Conservation (phyloP, 805 yeast species). For the Candida hispaniensis region DNA sequence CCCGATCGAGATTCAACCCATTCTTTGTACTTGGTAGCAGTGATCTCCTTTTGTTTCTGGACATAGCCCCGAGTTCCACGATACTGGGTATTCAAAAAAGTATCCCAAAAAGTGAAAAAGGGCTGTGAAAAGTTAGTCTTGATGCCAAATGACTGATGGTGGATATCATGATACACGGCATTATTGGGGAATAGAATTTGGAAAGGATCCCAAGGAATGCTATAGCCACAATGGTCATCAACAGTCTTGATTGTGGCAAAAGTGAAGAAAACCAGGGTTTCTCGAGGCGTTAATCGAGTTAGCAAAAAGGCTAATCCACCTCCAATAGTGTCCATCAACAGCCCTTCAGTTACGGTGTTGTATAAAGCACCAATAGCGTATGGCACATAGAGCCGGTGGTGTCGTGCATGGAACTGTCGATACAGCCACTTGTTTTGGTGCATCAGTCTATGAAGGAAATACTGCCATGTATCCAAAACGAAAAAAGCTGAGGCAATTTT, state of each 20-base stretch:
- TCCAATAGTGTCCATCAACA: constrained; percentile 81
- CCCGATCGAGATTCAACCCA: constrained; percentile 15
- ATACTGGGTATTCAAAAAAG: constrained; percentile 58
- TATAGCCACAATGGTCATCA: constrained; percentile 98
- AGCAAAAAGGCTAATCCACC: constrained; percentile 70
- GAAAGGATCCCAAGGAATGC: constrained; percentile 83
- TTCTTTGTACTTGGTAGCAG: constrained; percentile 19
- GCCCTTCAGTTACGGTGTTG: constrained; percentile 91
- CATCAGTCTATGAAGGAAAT: constrained; percentile 79
- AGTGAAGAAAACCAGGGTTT: constrained; percentile 59
- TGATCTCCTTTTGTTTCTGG: constrained; percentile 49
- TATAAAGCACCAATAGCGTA: constrained; percentile 94
- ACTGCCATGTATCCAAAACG: constrained; percentile 92
- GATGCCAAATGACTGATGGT: constrained; percentile 93
- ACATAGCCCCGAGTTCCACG: constrained; percentile 54
- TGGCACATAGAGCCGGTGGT: constrained; percentile 89
- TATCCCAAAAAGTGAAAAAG: constrained; percentile 91
- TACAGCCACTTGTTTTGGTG: constrained; percentile 70
- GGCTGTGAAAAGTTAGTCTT: constrained; percentile 92
- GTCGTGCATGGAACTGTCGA: constrained; percentile 81
- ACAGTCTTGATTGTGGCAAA: constrained; percentile 94
- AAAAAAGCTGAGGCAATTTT: constrained; percentile 54
- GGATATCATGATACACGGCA: constrained; percentile 92
- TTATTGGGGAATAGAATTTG: constrained; percentile 89
- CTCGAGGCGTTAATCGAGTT: constrained; percentile 62